phyloP scores from a whole-genome alignment of 139 green algal genomes.

The Tetratostichococcus sp. region DNA sequence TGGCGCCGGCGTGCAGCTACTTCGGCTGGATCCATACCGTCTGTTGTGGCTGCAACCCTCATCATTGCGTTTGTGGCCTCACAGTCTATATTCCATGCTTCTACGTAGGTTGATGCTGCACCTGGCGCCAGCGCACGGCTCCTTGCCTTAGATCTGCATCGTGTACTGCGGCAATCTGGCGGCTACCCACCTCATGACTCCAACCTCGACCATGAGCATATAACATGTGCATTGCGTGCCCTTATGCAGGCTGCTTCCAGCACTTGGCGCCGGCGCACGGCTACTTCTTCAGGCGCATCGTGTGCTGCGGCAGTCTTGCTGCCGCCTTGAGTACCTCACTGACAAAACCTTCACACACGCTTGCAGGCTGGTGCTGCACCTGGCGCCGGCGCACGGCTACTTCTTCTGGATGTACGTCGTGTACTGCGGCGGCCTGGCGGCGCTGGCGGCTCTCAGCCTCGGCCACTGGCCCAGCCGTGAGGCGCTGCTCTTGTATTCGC shows the following conservation, averaged over 20 bases:
- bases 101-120: conserved; percentile 26
- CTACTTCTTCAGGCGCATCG: conserved; percentile 34
- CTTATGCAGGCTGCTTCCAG: conserved; percentile 26
- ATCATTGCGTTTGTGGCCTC: no score
- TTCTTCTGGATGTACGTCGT: conserved; percentile 28
- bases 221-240: no score
- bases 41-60: no score
- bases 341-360: no score
- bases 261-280: conserved; percentile 11
- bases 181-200: no score
- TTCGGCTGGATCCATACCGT: conserved; percentile 30
- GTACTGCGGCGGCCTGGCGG: conserved; percentile 8
- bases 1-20: conserved; percentile 20
- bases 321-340: no score
- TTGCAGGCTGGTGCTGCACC: conserved; percentile 23
- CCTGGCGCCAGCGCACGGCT: conserved; percentile 14
- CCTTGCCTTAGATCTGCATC: conserved; percentile 26
- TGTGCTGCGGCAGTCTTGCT: neutral
- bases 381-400: conserved; percentile 20
- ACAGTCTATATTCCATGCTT: no score
- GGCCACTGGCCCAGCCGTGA: conserved; percentile 10
- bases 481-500: conserved; percentile 5
- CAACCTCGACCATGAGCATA: no score
- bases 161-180: conserved; percentile 13
- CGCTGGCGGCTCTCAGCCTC: conserved; percentile 13